A percentile compares a stretch with the other conserved stretches of the same genome.
These are phyloP conservation scores for Pseudogymnoascus sp. DNA, from an alignment of 2,329 filamentous ascomycete genomes.

Conservation along the genomic window DNA sequence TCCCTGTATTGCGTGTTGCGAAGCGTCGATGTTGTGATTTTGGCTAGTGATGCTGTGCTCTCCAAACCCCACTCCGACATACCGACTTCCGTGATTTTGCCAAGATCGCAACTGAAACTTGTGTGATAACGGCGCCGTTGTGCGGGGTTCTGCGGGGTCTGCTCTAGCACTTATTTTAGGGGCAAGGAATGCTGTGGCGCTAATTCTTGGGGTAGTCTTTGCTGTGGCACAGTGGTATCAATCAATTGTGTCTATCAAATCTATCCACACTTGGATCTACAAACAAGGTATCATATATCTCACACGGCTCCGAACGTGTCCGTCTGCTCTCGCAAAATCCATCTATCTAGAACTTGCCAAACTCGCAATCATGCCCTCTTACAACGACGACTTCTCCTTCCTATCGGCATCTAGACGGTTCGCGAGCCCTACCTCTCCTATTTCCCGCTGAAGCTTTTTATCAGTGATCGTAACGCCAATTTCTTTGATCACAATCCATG, in stretches of 20 bases:
- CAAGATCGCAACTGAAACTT: background rate
- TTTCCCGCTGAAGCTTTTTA: slow-evolving; percentile 21
- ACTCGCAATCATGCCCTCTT: background rate
- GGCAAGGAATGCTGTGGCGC: background rate
- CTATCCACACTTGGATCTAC: background rate
- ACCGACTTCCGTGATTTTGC: background rate
- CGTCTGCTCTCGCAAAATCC: background rate
- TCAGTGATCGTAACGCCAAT: slow-evolving; percentile 22
- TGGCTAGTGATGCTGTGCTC: background rate
- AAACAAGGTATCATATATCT: background rate
- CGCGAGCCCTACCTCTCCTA: background rate
- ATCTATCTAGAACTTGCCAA: background rate
- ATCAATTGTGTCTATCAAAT: background rate
- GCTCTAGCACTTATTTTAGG: background rate
- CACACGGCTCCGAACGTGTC: background rate
- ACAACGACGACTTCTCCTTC: background rate
- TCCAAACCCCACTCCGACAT: background rate
- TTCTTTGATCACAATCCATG: slow-evolving; percentile 52
- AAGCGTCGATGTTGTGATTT: background rate
- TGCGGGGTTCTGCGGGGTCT: background rate
- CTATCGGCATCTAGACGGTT: background rate
- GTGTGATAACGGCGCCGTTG: background rate
- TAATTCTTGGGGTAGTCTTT: background rate
- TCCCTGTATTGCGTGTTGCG: background rate
- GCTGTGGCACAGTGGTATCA: background rate